Percentiles rank a stretch among this genome's conserved stretches.
phyloP scores from a whole-genome alignment of 768 basidiomycete genomes.

The Tylopilus plumbeoviolaceoides region DNA sequence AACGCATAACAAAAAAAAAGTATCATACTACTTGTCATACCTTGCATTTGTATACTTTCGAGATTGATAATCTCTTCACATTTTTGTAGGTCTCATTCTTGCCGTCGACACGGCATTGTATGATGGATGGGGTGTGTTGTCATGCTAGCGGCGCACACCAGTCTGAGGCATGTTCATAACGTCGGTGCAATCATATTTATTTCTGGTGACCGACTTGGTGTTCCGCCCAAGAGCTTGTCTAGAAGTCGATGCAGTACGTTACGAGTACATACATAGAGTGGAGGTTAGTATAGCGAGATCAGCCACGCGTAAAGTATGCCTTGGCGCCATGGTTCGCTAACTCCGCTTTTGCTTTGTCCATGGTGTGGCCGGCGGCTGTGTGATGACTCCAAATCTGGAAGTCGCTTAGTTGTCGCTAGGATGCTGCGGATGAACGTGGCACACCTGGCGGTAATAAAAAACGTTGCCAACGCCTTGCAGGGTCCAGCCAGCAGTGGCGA shows the following conservation, averaged over 20 bases:
- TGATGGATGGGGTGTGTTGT: not conserved
- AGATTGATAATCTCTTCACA: constrained; percentile 85
- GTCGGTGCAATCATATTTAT: constrained; percentile 15
- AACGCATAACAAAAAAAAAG: constrained; percentile 21
- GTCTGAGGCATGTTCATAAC: constrained; percentile 3
- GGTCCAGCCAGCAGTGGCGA: constrained; percentile 85
- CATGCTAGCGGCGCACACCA: not conserved
- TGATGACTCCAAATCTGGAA: constrained; percentile 73
- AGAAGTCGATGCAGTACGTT: constrained; percentile 6
- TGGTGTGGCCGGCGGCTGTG: constrained; percentile 79
- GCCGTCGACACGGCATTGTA: constrained; percentile 6
- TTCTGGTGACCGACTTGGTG: constrained; percentile 1
- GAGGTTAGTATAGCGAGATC: constrained; percentile 23
- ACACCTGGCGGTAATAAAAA: constrained; percentile 76
- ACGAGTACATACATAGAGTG: constrained; percentile 18
- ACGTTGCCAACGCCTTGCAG: constrained; percentile 81
- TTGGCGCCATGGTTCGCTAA: constrained; percentile 81
- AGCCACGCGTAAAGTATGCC: constrained; percentile 84
- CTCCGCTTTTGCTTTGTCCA: constrained; percentile 86
- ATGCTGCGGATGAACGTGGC: constrained; percentile 16
- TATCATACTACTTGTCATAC: constrained; percentile 19
- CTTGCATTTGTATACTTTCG: constrained; percentile 24
- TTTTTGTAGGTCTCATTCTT: constrained; percentile 45
- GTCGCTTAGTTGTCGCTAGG: constrained; percentile 5
- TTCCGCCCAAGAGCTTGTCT: not conserved